Percentiles rank a stretch among this genome's conserved stretches.
phyloP scores from a whole-genome alignment of 345 rosid genomes.

The Citrus hindsii region DNA sequence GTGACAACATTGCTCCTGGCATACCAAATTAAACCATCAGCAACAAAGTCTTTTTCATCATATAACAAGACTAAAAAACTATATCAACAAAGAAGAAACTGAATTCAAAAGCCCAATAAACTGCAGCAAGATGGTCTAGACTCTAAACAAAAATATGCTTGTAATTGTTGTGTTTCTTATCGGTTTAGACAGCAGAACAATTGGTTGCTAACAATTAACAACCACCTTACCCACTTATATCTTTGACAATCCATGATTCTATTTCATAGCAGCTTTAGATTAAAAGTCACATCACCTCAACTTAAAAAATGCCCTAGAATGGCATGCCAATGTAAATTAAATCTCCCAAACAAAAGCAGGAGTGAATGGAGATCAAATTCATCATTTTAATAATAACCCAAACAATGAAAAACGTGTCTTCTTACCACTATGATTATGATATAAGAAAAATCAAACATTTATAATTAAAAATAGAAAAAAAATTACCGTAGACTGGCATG shows the following conservation, averaged over 20 bases:
- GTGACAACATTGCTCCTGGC: constrained; percentile 93
- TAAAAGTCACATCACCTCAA: no score
- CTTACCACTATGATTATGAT: not conserved
- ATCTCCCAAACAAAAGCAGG: not conserved
- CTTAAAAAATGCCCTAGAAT: not conserved
- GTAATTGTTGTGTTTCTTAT: not conserved
- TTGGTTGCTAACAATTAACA: no score
- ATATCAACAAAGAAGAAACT: not conserved
- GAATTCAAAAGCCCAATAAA: not conserved
- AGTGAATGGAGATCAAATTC: not conserved
- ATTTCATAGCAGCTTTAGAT: no score
- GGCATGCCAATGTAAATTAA: not conserved
- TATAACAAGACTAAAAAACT: not conserved
- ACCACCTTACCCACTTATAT: no score
- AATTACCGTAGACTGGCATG: not conserved
- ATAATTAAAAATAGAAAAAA: not conserved
- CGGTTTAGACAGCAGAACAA: no score
- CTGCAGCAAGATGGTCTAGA: not conserved
- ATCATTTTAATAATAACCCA: not conserved
- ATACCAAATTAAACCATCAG: constrained; percentile 15
- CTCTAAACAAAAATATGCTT: no score
- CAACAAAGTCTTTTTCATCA: not conserved
- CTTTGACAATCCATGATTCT: no score
- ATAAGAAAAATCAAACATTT: not conserved
- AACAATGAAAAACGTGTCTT: not conserved